Evolutionary conservation across 805 yeast species (phyloP).

Genomic region (Yamadazyma sp.): DNA sequence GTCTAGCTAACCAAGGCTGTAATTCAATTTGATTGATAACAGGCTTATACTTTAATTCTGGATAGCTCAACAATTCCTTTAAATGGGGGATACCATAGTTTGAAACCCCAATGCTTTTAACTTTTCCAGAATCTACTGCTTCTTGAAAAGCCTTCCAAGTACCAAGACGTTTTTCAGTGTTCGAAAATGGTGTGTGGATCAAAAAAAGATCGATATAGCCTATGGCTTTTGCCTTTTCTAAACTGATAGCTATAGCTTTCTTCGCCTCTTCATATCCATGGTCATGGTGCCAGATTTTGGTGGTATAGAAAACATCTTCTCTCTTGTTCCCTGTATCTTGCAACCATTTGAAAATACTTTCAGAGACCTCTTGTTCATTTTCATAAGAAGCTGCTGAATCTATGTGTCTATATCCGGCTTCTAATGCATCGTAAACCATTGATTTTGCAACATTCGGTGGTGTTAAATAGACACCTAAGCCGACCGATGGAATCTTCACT

Average conservation of each 20-base stretch:
- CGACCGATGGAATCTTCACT: constrained; percentile 7
- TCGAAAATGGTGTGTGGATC: constrained; percentile 53
- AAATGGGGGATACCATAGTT: constrained; percentile 29
- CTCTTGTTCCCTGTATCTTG: constrained; percentile 5
- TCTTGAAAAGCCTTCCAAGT: constrained; percentile 84
- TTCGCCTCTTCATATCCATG: constrained; percentile 37
- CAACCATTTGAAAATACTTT: constrained; percentile 50
- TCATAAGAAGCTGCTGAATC: constrained; percentile 70
- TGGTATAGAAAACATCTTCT: constrained; percentile 35
- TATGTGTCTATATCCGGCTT: constrained; percentile 68
- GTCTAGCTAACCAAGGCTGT: constrained; percentile 57
- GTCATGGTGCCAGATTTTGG: constrained; percentile 26
- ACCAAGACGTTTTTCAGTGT: constrained; percentile 24
- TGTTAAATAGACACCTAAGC: constrained; percentile 12
- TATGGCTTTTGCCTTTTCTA: constrained; percentile 29
- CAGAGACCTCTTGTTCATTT: constrained; percentile 60
- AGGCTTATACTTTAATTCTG: constrained; percentile 24
- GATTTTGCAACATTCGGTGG: constrained; percentile 1
- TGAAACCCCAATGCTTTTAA: constrained; percentile 33
- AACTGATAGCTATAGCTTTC: constrained; percentile 25
- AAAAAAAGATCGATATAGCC: constrained; percentile 40
- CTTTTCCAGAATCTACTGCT: constrained; percentile 59
- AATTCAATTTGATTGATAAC: constrained; percentile 33
- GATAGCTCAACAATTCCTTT: constrained; percentile 18
- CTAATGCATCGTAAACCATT: constrained; percentile 42